These are phyloP conservation scores for Shiraia bambusicola DNA, from an alignment of 2,329 filamentous ascomycete species.

Conservation along the genomic window DNA sequence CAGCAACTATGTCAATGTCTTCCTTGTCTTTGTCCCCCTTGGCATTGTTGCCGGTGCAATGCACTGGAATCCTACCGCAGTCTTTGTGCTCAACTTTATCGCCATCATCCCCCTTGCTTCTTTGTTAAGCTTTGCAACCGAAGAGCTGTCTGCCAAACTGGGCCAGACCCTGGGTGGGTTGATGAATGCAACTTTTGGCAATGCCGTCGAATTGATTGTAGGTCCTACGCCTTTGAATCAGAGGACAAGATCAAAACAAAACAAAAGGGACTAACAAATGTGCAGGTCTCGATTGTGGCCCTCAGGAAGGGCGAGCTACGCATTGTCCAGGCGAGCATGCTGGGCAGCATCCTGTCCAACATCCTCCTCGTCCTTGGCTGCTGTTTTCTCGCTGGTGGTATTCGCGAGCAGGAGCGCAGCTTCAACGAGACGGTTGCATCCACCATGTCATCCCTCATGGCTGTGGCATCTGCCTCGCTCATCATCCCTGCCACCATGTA, in stretches of 20 bases:
- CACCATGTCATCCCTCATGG: constrained; percentile 67
- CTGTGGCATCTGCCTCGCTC: constrained; percentile 55
- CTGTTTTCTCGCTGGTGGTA: constrained; percentile 55
- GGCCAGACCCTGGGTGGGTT: constrained; percentile 74
- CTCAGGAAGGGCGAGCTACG: constrained; percentile 82
- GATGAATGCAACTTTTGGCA: constrained; percentile 76
- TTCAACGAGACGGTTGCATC: constrained; percentile 78
- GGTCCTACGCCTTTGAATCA: constrained; percentile 10
- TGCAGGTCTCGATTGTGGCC: constrained; percentile 86
- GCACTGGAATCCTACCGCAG: constrained; percentile 64
- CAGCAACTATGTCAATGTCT: constrained; percentile 65
- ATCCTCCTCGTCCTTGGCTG: constrained; percentile 71
- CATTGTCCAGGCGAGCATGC: constrained; percentile 97
- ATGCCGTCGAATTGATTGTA: constrained; percentile 77
- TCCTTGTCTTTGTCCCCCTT: constrained; percentile 72
- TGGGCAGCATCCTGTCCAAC: constrained; percentile 93
- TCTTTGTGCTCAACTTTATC: constrained; percentile 78
- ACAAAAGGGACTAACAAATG: no score
- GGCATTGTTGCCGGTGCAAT: constrained; percentile 67
- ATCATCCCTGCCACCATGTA: constrained; percentile 58
- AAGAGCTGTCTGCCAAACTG: constrained; percentile 71
- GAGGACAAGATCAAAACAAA: no score
- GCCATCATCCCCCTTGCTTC: constrained; percentile 76
- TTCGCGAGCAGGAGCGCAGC: constrained; percentile 46
- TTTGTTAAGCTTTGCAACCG: constrained; percentile 74